Conservation (phyloP, 352 stramenopile species). For the Aphanomyces invadans region DNA sequence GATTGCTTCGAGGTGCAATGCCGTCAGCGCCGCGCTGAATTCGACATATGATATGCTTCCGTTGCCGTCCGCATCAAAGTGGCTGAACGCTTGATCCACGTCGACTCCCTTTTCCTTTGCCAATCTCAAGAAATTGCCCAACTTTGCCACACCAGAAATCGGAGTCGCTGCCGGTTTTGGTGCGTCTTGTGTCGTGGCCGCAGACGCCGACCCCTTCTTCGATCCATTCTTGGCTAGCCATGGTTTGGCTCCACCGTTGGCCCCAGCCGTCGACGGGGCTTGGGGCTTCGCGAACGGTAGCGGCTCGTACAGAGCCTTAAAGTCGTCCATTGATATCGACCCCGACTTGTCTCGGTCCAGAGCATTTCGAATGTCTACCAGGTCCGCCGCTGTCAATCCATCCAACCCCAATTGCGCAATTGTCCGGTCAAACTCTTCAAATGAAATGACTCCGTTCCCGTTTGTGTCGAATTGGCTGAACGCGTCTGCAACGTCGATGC, state of each 20-base stretch:
- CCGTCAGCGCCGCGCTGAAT: slow-evolving; percentile 40
- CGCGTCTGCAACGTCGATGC: slow-evolving; percentile 23
- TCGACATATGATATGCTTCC: slow-evolving; percentile 49
- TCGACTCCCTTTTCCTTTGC: slow-evolving; percentile 27
- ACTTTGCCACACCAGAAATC: slow-evolving; percentile 9
- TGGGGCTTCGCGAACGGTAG: too few relatives aligned
- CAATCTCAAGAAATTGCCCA: slow-evolving; percentile 23
- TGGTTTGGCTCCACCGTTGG: neutral
- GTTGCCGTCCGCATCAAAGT: slow-evolving; percentile 39
- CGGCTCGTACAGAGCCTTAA: slow-evolving; percentile 42
- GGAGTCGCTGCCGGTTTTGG: slow-evolving; percentile 3
- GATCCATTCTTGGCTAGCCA: neutral
- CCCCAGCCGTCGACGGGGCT: neutral
- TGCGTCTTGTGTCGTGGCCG: neutral
- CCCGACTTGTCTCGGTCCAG: slow-evolving; percentile 61
- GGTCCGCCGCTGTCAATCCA: neutral
- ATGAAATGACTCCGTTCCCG: slow-evolving; percentile 17
- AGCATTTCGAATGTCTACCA: slow-evolving; percentile 24
- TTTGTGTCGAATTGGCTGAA: slow-evolving; percentile 28
- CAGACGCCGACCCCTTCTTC: neutral
- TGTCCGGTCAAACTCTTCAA: slow-evolving; percentile 15
- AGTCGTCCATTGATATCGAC: slow-evolving; percentile 55
- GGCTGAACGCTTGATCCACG: slow-evolving; percentile 30
- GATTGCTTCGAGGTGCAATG: slow-evolving; percentile 39
- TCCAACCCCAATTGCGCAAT: slow-evolving; percentile 18